A percentile compares a stretch with the other conserved stretches of the same genome.
Evolutionary conservation across 345 rosid genomes (phyloP).

Genomic region (Aquilaria yunnanensis): DNA sequence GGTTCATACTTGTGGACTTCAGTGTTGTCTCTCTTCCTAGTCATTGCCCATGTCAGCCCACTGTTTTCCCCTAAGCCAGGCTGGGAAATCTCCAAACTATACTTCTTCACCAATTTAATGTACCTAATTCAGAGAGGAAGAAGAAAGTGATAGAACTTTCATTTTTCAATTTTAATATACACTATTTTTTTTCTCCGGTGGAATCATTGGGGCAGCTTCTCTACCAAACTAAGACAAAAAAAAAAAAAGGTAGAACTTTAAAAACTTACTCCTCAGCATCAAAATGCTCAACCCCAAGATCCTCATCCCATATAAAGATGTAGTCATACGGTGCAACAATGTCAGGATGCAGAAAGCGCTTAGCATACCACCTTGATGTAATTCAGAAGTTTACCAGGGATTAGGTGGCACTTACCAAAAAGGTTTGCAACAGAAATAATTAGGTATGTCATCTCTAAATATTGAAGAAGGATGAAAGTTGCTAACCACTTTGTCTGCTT

Average conservation of each 20-base stretch:
- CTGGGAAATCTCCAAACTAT: constrained; percentile 92
- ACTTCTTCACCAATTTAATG: constrained; percentile 65
- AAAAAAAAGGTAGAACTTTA: neutral
- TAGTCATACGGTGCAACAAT: constrained; percentile 81
- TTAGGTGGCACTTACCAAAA: constrained; percentile 1
- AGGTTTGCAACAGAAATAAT: constrained; percentile 2
- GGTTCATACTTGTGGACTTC: constrained; percentile 81
- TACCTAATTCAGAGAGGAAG: constrained; percentile 38
- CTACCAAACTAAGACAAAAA: neutral
- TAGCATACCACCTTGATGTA: constrained; percentile 80
- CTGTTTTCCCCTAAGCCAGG: constrained; percentile 82
- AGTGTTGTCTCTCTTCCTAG: constrained; percentile 63
- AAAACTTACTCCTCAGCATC: constrained; percentile 71
- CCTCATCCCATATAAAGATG: constrained; percentile 96
- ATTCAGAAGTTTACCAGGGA: neutral
- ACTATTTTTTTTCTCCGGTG: too few species aligned
- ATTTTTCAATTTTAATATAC: too few species aligned
- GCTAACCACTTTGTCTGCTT: constrained; percentile 94
- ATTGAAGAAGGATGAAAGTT: constrained; percentile 6
- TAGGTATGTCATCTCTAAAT: neutral
- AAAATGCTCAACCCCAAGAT: constrained; percentile 87
- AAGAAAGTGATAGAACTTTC: neutral
- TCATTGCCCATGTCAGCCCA: constrained; percentile 94
- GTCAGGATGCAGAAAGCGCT: constrained; percentile 94
- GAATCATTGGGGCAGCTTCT: too few species aligned